Base-by-base conservation (phyloP, 345 rosid genomes). In the Populus deltoides region DNA sequence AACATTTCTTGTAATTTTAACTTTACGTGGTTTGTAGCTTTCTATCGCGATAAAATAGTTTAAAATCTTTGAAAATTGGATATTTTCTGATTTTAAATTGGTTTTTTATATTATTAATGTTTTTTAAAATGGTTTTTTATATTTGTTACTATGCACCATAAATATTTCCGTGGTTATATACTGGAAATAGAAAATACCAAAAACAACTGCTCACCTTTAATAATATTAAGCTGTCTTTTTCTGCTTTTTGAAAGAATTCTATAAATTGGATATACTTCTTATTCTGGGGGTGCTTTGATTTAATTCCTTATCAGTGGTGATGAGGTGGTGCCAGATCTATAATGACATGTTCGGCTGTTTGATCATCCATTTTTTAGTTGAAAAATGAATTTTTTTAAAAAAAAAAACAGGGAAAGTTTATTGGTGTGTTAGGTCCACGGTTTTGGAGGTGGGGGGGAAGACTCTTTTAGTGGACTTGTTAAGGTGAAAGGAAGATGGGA, bases 251-350 rank as follows among this genome's bases (percentile, higher is more conserved):
- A 81, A 84, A 75, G 9, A 43, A 24, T 70, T 70, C 55, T 45
- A 47, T 41, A 18, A 3, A 35, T 67, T 36, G 70, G 13, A 24
- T 36, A 24, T 36, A 13, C 47, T 12, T 3, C 29, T 24, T 59
- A 24, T 59, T n/a, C 65, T 10, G 65, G 65, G 29, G 65, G 65
- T 9, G 65, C 27, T 59, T 59, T 59, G 65, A 59, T 59, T 10
- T 59, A 16, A 59, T 24, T 59, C 29, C 29, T 59, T 59, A 59
- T 35, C 55, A 36, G 75, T 75, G 9, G 67, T 75, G 83, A 83
- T 85, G 90, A 88, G 78, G 81, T 88, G 90, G 85, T 82, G 81
- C 89, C 87, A 72, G 87, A 71, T 78, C 80, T 66, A 16, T 27
- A 59, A 35, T 66, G 69, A 16, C 39, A 35, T 66, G 69, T 66